These are phyloP conservation scores for Globisporangium parvum DNA, from an alignment of 352 stramenopile species.

Conservation along the genomic window DNA sequence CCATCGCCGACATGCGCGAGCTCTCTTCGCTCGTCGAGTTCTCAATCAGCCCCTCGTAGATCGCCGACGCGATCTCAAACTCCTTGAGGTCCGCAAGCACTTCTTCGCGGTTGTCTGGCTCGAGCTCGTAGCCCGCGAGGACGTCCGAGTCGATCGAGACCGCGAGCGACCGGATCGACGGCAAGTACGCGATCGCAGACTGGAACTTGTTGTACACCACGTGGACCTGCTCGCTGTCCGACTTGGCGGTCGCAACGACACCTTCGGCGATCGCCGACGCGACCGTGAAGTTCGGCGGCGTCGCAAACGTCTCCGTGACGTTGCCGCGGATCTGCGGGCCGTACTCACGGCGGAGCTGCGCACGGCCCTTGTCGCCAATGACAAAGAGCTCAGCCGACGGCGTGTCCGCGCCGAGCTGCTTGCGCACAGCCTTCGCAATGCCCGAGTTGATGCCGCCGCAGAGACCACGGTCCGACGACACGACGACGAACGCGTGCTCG, in stretches of 20 bases:
- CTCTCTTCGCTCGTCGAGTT: conserved; percentile 96
- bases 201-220: conserved; percentile 97
- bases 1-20: conserved; percentile 99
- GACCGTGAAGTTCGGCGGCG: conserved; percentile 89
- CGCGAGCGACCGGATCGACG: conserved; percentile 81
- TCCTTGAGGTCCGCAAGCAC: conserved; percentile 96
- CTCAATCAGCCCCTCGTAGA: conserved; percentile 98
- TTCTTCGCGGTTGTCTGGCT: conserved; percentile 97
- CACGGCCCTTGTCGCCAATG: conserved; percentile 96
- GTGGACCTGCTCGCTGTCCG: conserved; percentile 92
- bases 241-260: conserved; percentile 51
- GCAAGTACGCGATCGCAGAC: conserved; percentile 94
- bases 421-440: conserved; percentile 89
- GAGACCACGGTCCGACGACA: conserved; percentile 97
- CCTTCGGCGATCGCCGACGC: conserved; percentile 90
- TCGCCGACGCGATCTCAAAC: conserved; percentile 80
- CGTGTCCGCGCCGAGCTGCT: conserved; percentile 62
- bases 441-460: conserved; percentile 98
- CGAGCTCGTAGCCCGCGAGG: conserved; percentile 95
- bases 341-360: conserved; percentile 88
- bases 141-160: conserved; percentile 56
- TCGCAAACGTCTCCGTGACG: conserved; percentile 78
- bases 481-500: conserved; percentile 91
- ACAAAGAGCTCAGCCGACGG: conserved; percentile 89
- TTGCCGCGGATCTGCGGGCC: conserved; percentile 55